phyloP scores from a whole-genome alignment of 331 rosid genomes.

The Dryas integrifolia region DNA sequence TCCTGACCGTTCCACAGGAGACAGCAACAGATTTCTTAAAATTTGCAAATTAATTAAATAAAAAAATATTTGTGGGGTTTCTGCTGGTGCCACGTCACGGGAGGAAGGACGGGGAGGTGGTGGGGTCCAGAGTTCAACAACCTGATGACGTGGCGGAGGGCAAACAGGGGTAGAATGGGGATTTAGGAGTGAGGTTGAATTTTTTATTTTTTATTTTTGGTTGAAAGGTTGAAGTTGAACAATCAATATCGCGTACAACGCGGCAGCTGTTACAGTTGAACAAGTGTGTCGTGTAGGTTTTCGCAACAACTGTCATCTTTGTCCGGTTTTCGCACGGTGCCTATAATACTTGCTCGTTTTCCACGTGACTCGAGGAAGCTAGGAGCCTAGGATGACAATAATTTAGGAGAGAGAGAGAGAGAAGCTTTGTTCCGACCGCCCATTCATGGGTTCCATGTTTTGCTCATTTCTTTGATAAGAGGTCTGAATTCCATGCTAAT shows the following conservation, averaged over 20 bases:
- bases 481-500: too few relatives aligned
- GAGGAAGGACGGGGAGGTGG: background rate
- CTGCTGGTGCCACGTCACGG: conserved; percentile 17
- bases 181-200: conserved; percentile 6
- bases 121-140: conserved; percentile 32
- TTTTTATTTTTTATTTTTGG: background rate
- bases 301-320: conserved; percentile 38
- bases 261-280: conserved; percentile 12
- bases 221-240: conserved; percentile 32
- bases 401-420: background rate
- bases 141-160: conserved; percentile 20
- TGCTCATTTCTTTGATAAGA: too few relatives aligned
- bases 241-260: conserved; percentile 28
- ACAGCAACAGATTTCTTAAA: conserved; percentile 30
- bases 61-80: background rate
- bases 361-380: conserved; percentile 43
- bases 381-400: background rate
- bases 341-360: conserved; percentile 32
- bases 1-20: conserved; percentile 37
- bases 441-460: too few relatives aligned
- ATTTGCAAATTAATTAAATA: too few relatives aligned
- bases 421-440: too few relatives aligned
- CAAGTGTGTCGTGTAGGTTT: conserved; percentile 2
- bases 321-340: conserved; percentile 21
- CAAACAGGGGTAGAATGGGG: background rate